Conservation (phyloP, 139 green algal species). For the Pedinophyceae sp. region DNA sequence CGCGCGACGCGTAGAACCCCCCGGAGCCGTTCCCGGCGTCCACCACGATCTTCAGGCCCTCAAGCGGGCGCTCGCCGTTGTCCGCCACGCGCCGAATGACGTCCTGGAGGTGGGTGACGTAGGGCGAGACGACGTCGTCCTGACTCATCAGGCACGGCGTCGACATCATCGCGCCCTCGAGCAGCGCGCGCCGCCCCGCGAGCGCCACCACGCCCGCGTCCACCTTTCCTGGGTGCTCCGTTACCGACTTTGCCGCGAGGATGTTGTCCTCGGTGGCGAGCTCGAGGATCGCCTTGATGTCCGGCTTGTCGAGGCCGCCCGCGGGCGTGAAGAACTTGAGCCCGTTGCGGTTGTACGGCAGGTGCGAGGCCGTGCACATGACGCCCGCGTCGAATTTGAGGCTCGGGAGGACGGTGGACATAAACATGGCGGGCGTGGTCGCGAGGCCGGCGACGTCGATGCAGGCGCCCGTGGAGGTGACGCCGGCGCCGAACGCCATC, state of each 20-base stretch:
- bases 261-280: slow-evolving; percentile 24
- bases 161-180: too few relatives aligned
- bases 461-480: slow-evolving; percentile 31
- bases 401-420: slow-evolving; percentile 44
- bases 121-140: too few relatives aligned
- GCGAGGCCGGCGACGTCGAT: slow-evolving; percentile 55
- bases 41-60: slow-evolving; percentile 45
- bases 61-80: slow-evolving; percentile 36
- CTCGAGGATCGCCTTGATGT: slow-evolving; percentile 62
- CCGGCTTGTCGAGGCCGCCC: slow-evolving; percentile 59
- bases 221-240: too few relatives aligned
- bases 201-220: too few relatives aligned
- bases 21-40: slow-evolving; percentile 75
- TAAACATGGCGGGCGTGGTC: slow-evolving; percentile 93
- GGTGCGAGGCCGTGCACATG: slow-evolving; percentile 79
- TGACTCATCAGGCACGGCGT: too few relatives aligned
- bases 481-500: slow-evolving; percentile 36
- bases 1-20: slow-evolving; percentile 71
- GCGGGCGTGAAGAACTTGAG: slow-evolving; percentile 39
- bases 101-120: too few relatives aligned
- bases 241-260: too few relatives aligned
- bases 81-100: too few relatives aligned
- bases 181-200: too few relatives aligned
- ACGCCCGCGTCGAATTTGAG: slow-evolving; percentile 30
- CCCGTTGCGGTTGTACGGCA: slow-evolving; percentile 32